A percentile compares a stretch with the other conserved stretches of the same genome.
These are phyloP conservation scores for Phycomyces nitens DNA, from an alignment of 192 early-diverging fungal species.

Conservation along the genomic window DNA sequence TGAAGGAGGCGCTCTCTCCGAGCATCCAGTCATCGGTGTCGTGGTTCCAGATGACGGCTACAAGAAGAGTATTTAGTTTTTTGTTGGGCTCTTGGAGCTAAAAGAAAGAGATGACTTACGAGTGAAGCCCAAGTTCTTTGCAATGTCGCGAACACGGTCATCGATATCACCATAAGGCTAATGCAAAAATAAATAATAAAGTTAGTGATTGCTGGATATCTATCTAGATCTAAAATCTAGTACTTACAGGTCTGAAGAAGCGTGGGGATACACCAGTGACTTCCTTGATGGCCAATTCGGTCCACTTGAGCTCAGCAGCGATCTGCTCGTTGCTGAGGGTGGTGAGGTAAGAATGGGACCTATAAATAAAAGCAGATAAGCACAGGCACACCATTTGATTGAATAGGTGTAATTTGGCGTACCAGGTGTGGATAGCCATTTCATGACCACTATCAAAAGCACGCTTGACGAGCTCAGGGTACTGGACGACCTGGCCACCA, in stretches of 20 bases:
- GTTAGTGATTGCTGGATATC: not conserved
- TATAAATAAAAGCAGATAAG: not conserved
- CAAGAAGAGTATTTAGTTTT: slow-evolving; percentile 22
- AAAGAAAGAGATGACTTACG: no score
- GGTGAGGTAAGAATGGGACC: slow-evolving; percentile 55
- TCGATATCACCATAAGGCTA: slow-evolving; percentile 70
- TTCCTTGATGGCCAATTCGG: slow-evolving; percentile 53
- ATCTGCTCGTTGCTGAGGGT: slow-evolving; percentile 62
- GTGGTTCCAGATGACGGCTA: slow-evolving; percentile 51
- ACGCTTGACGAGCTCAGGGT: slow-evolving; percentile 38
- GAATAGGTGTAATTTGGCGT: not conserved
- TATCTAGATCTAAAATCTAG: no score
- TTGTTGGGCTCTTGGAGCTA: no score
- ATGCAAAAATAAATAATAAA: not conserved
- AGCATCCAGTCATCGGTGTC: slow-evolving; percentile 54
- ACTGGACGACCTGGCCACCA: slow-evolving; percentile 44
- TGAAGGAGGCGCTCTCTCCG: not conserved
- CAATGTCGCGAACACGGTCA: slow-evolving; percentile 57
- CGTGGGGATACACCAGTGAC: slow-evolving; percentile 43
- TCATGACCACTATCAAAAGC: slow-evolving; percentile 38
- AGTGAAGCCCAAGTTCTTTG: slow-evolving; percentile 43
- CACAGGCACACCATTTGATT: not conserved
- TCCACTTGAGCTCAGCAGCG: slow-evolving; percentile 68
- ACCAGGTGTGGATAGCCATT: slow-evolving; percentile 45
- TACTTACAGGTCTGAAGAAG: slow-evolving; percentile 43